phyloP scores from a whole-genome alignment of 768 basidiomycete species.

The Amanita polypyramis region DNA sequence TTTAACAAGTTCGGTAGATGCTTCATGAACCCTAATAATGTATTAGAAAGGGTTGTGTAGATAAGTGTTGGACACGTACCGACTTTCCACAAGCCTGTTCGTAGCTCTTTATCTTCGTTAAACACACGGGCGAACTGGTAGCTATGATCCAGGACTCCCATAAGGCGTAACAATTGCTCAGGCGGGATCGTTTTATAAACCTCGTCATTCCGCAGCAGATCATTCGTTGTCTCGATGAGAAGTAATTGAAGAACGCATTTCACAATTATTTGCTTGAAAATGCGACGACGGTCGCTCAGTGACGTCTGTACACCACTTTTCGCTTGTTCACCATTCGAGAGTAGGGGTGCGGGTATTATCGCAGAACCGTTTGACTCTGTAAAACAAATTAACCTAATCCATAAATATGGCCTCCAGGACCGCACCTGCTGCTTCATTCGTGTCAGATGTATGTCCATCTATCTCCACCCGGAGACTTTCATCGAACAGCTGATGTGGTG shows the following conservation, averaged over 20 bases:
- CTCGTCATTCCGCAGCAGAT: constrained; percentile 83
- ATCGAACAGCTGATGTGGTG: constrained; percentile 94
- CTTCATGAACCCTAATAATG: constrained; percentile 87
- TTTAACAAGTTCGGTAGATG: constrained; percentile 95
- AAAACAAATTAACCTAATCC: constrained; percentile 3
- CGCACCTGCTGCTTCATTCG: constrained; percentile 36
- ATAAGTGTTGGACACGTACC: constrained; percentile 32
- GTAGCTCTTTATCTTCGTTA: constrained; percentile 95
- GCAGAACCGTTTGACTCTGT: constrained; percentile 55
- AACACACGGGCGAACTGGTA: constrained; percentile 97
- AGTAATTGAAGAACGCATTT: constrained; percentile 97
- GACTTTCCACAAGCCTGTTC: constrained; percentile 98
- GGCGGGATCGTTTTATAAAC: constrained; percentile 94
- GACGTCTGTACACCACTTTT: constrained; percentile 41
- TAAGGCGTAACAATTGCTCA: constrained; percentile 83
- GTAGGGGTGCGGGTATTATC: constrained; percentile 82
- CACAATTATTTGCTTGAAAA: constrained; percentile 98
- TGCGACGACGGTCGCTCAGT: constrained; percentile 61
- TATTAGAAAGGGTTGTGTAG: not conserved
- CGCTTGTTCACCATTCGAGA: constrained; percentile 53
- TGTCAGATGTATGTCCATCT: constrained; percentile 44
- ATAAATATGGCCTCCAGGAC: not conserved
- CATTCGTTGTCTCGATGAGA: constrained; percentile 95
- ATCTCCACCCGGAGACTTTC: constrained; percentile 83
- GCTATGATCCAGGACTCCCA: constrained; percentile 93